Evolutionary conservation across 2,329 filamentous ascomycete species (phyloP).

Genomic region (Talaromyces sp.): DNA sequence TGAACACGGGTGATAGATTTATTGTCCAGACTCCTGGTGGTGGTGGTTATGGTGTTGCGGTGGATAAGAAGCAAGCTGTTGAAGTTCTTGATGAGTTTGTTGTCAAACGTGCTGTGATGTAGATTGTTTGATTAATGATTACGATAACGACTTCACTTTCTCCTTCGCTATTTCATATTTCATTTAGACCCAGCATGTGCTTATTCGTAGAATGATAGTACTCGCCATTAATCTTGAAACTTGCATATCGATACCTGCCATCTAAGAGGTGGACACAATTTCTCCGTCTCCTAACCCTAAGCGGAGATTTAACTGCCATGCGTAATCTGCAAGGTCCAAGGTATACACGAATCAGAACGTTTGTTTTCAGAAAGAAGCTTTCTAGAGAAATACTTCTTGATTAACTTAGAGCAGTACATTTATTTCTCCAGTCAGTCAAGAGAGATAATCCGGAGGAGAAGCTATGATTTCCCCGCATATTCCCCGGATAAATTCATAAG

Average conservation of each 20-base stretch:
- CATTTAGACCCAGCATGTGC: neutral
- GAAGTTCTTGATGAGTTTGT: constrained; percentile 18
- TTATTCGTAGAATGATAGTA: neutral
- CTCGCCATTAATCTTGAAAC: neutral
- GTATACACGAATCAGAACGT: neutral
- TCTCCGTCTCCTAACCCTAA: constrained; percentile 22
- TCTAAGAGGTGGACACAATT: constrained; percentile 28
- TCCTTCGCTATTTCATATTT: neutral
- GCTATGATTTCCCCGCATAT: constrained; percentile 2
- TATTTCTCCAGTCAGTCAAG: neutral
- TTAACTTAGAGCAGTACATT: neutral
- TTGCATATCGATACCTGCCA: neutral
- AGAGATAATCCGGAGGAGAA: neutral
- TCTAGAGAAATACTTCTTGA: neutral
- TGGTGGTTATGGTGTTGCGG: constrained; percentile 38
- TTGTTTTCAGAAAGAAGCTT: neutral
- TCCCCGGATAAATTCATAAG: neutral
- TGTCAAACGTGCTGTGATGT: constrained; percentile 28
- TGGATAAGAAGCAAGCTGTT: constrained; percentile 35
- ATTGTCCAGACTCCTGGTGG: constrained; percentile 58
- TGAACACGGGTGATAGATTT: constrained; percentile 59
- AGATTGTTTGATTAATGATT: neutral
- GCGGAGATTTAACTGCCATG: neutral
- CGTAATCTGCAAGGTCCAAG: neutral
- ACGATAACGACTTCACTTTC: neutral